Evolutionary conservation across 805 yeast species (phyloP).

Genomic region (Isabelozyma pseudorhagii): DNA sequence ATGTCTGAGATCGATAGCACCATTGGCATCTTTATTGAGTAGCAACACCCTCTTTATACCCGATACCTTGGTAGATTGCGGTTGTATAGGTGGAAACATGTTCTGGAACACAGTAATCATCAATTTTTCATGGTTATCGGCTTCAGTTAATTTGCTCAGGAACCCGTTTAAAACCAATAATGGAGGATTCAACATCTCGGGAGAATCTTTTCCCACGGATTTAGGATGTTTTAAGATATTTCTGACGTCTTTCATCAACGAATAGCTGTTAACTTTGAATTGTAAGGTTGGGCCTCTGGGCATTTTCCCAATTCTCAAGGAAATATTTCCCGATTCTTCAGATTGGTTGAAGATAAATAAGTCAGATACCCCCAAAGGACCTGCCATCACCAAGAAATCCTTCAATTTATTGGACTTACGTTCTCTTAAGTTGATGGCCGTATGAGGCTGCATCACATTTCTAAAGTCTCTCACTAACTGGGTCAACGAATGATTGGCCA

Average conservation of each 20-base stretch:
- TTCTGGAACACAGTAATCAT: conserved; percentile 89
- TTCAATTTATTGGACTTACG: conserved; percentile 82
- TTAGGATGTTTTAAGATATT: conserved; percentile 73
- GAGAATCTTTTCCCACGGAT: conserved; percentile 60
- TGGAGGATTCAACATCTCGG: conserved; percentile 77
- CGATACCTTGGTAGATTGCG: conserved; percentile 70
- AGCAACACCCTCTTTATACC: conserved; percentile 82
- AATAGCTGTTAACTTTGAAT: conserved; percentile 72
- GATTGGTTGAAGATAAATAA: conserved; percentile 83
- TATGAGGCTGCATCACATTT: conserved; percentile 92
- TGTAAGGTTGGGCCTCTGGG: conserved; percentile 95
- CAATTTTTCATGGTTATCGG: conserved; percentile 72
- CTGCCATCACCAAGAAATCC: conserved; percentile 98
- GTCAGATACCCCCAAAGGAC: conserved; percentile 91
- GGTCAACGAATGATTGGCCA: conserved; percentile 74
- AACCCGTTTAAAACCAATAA: conserved; percentile 92
- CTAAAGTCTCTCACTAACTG: conserved; percentile 88
- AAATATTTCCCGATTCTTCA: conserved; percentile 71
- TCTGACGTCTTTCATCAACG: conserved; percentile 77
- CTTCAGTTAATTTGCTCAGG: conserved; percentile 54
- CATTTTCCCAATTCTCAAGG: conserved; percentile 78
- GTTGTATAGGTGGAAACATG: conserved; percentile 92
- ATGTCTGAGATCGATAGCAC: conserved; percentile 81
- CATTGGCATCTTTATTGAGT: conserved; percentile 69
- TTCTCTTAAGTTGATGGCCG: conserved; percentile 85